These are phyloP conservation scores for Cercospora janseana DNA, from an alignment of 2,329 filamentous ascomycete species.

Conservation along the genomic window DNA sequence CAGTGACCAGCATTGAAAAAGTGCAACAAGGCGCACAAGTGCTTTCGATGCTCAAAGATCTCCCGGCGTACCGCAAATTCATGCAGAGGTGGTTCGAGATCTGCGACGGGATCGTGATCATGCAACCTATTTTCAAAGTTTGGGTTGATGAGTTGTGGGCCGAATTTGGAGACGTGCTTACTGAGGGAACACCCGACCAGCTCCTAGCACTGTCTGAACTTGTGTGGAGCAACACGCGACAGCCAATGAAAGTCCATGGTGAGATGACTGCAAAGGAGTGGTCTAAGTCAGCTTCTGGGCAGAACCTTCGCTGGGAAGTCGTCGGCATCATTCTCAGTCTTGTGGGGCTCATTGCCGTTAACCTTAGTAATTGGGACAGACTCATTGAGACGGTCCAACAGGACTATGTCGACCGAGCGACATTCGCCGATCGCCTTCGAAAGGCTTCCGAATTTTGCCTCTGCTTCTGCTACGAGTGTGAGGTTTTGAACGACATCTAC, in stretches of 20 bases:
- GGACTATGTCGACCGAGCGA: constrained; percentile 47
- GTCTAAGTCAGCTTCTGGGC: constrained; percentile 41
- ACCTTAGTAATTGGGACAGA: constrained; percentile 37
- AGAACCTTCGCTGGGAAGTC: constrained; percentile 46
- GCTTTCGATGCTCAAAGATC: constrained; percentile 35
- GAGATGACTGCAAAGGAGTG: constrained; percentile 43
- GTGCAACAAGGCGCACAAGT: constrained; percentile 38
- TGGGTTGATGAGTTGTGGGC: constrained; percentile 40
- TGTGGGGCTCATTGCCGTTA: constrained; percentile 40
- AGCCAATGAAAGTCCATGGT: constrained; percentile 39
- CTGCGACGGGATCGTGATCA: constrained; percentile 38
- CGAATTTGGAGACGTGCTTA: constrained; percentile 33
- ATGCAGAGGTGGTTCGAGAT: constrained; percentile 35
- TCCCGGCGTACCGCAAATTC: constrained; percentile 34
- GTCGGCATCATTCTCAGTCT: constrained; percentile 43
- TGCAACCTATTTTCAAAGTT: constrained; percentile 35
- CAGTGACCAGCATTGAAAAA: constrained; percentile 32
- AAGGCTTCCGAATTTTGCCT: constrained; percentile 37
- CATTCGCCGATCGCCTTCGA: constrained; percentile 48
- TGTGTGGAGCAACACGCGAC: constrained; percentile 45
- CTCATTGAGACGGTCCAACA: constrained; percentile 47
- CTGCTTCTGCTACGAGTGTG: constrained; percentile 39
- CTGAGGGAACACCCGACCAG: constrained; percentile 34
- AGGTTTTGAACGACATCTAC: constrained; percentile 38
- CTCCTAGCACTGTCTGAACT: constrained; percentile 42